These are phyloP conservation scores for Metschnikowia picachoensis DNA, from an alignment of 805 yeast species.

Conservation along the genomic window DNA sequence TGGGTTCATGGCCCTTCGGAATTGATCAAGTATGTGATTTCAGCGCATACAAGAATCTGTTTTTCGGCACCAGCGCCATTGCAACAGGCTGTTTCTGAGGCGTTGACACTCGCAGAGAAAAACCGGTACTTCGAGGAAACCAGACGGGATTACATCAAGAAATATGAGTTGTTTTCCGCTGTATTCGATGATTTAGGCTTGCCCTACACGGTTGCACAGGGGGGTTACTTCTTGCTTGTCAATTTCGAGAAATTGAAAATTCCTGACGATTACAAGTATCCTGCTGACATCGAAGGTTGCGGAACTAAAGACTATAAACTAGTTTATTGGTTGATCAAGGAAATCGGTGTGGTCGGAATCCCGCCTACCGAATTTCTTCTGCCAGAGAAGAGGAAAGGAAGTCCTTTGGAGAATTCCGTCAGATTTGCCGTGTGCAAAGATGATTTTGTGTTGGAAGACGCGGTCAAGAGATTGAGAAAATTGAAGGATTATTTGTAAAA, in stretches of 20 bases:
- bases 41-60: slow-evolving; percentile 93
- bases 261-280: slow-evolving; percentile 69
- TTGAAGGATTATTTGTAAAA: slow-evolving; percentile 56
- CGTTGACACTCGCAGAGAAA: slow-evolving; percentile 58
- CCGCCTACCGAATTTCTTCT: slow-evolving; percentile 96
- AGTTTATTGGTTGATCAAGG: slow-evolving; percentile 90
- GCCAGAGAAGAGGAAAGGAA: slow-evolving; percentile 54
- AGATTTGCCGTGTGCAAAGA: slow-evolving; percentile 97
- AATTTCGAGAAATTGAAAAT: slow-evolving; percentile 79
- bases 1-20: slow-evolving; percentile 90
- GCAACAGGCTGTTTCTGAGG: slow-evolving; percentile 87
- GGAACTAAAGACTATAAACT: slow-evolving; percentile 79
- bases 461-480: slow-evolving; percentile 68
- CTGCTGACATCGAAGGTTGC: slow-evolving; percentile 59
- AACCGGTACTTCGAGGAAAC: slow-evolving; percentile 69
- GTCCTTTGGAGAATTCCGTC: slow-evolving; percentile 75
- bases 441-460: slow-evolving; percentile 73
- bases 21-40: slow-evolving; percentile 71
- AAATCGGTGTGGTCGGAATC: slow-evolving; percentile 90
- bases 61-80: slow-evolving; percentile 87
- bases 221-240: slow-evolving; percentile 89
- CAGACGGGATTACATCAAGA: slow-evolving; percentile 61
- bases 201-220: slow-evolving; percentile 89
- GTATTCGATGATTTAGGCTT: slow-evolving; percentile 84
- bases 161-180: slow-evolving; percentile 67